Base-by-base conservation (phyloP, 768 basidiomycete genomes). In the Naganishia vishniacii region DNA sequence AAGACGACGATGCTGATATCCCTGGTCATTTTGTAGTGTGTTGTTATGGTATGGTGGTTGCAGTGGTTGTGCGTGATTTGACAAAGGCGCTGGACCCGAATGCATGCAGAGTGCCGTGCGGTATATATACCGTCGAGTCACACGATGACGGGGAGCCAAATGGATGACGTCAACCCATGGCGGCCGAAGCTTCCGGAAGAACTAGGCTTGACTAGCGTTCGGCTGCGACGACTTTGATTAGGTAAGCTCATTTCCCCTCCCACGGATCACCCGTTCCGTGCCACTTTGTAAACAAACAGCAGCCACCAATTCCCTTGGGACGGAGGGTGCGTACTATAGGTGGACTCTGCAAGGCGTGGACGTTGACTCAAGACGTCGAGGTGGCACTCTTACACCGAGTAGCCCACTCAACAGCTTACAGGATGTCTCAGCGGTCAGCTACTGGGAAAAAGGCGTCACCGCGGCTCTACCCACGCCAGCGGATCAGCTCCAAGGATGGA, bases 1-100 rank as follows among this genome's bases (percentile, higher is more conserved):
- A 62, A 48, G 51, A 34, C 26, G 18, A 63, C 65, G 45, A 62
- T 62, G 47, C 48, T 28, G 31, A 51, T 51, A 53, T 63, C 62
- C 32, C 56, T 51, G 32, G 40, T 41, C 62, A 63, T 63, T 37
- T 37, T 53, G 34, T 63, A 47, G 48, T 47, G 28, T 16, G 4
- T 34, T 53, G 42, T 63, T 44, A 40, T 9, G 23, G 32, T 62
- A 15, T 51, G 47, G 26, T 23, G 18, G 41, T 11, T 62, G 31
- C n/a, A n/a, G n/a, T n/a, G n/a, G n/a, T n/a, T n/a, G n/a, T n/a
- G n/a, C n/a, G n/a, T n/a, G n/a, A n/a, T n/a, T n/a, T n/a, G n/a
- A n/a, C n/a, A n/a, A n/a, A n/a, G n/a, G n/a, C n/a, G n/a, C n/a
- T n/a, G n/a, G n/a, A n/a, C n/a, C n/a, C n/a, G n/a, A n/a, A n/a